phyloP scores from a whole-genome alignment of 352 stramenopile species.

The Labyrinthula sp. region DNA sequence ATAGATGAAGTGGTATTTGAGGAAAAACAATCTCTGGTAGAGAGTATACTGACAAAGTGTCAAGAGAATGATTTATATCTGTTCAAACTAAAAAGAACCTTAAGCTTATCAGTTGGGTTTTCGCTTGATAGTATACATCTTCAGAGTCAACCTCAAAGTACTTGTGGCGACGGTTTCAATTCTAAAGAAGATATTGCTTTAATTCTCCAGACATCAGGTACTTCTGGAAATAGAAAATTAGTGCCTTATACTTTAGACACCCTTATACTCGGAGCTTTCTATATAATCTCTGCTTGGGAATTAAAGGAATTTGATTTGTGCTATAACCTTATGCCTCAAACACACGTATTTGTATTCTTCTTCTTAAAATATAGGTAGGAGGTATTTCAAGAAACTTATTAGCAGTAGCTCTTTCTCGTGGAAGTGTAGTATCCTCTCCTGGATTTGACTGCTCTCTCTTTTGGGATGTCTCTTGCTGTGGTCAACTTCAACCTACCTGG shows the following conservation, averaged over 20 bases:
- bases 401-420: background rate
- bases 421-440: background rate
- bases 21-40: too few species aligned
- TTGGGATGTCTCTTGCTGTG: background rate
- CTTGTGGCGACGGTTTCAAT: too few species aligned
- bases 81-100: too few species aligned
- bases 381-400: constrained; percentile 2
- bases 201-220: constrained; percentile 2
- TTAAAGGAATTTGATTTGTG: background rate
- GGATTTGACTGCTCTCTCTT: background rate
- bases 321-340: constrained; percentile 9
- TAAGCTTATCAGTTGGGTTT: too few species aligned
- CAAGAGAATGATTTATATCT: too few species aligned
- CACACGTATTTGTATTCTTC: too few species aligned
- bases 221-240: background rate
- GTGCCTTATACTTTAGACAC: constrained; percentile 1
- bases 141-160: too few species aligned
- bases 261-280: background rate
- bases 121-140: too few species aligned
- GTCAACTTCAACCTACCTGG: constrained; percentile 1
- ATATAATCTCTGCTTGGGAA: background rate
- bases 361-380: too few species aligned
- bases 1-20: too few species aligned
- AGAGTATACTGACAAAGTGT: too few species aligned
- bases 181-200: constrained; percentile 43